Evolutionary conservation across 169 alveolate species (phyloP), one percentile per base, ranked within the genome.

Genomic region (Plasmodium knowlesi): DNA sequence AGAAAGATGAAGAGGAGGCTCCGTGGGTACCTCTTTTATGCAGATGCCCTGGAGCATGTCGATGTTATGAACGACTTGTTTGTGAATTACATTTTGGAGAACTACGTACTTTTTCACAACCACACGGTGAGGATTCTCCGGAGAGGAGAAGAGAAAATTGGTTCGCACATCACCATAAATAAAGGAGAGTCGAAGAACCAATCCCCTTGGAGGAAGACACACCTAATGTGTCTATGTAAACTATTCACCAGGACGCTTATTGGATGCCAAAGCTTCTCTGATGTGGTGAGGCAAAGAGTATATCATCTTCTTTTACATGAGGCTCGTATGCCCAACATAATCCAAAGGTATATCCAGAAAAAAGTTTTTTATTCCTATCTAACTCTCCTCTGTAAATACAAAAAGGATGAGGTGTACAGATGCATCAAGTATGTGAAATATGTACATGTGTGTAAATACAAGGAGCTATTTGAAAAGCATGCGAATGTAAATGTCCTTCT

Each of bases 1-100:
- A 61, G 41, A 37, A 30, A 54, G 3, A 43, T 86, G n/a, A 76
- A 86, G 81, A 86, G n/a, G 30, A 61, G 78, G 41, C 10, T 86
- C 1, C 80, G 80, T 57, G 93, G 93, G 30, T 86, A 86, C 80
- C 79, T 86, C 5, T 86, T 86, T 54, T 86, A 86, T 76, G 25
- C 43, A 0, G 70, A 74, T 28, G 28, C 76, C 25, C 43, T 86
- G 6, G 16, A 76, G 28, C 84, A 86, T 67, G 30, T 86, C 6
- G 46, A 34, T 46, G 43, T 54, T 19, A 54, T 86, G 46, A 50
- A 25, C 5, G 70, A 74, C 9, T 4, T 22, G 8, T 73, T 86
- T 16, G 76, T 41, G 39, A 34, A 53, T 25, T 86, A 86, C 67
- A 53, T 76, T 53, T 50, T 86, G 50, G 67, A 43, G 37, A 86